These are phyloP conservation scores for Excoecaria agallocha DNA, from an alignment of 345 rosid species.

Conservation along the genomic window DNA sequence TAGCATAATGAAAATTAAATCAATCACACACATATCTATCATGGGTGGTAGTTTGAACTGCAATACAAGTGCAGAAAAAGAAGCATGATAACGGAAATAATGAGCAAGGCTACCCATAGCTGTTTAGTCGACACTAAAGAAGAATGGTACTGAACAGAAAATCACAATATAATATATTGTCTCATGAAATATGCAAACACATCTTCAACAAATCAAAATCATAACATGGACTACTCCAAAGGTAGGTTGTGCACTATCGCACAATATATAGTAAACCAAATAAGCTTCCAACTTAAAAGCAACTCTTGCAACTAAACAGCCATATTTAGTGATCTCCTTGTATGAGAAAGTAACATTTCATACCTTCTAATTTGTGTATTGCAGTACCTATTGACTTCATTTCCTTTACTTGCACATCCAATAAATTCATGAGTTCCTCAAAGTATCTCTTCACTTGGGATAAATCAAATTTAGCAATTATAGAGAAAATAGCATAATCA, in stretches of 20 bases:
- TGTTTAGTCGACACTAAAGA: no score
- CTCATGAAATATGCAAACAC: not conserved
- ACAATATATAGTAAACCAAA: not conserved
- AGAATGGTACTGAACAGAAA: no score
- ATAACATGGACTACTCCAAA: not conserved
- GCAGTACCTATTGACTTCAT: conserved; percentile 73
- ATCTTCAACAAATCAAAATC: not conserved
- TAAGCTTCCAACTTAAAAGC: not conserved
- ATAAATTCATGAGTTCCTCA: conserved; percentile 53
- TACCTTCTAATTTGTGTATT: conserved; percentile 73
- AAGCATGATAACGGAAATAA: no score
- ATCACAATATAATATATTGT: no score
- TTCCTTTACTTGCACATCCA: conserved; percentile 77
- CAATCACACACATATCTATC: no score
- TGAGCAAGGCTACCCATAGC: no score
- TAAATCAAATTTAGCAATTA: conserved; percentile 17
- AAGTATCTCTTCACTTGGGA: conserved; percentile 66
- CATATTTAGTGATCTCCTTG: not conserved
- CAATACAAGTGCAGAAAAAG: no score
- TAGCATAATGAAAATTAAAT: no score
- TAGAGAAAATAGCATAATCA: conserved; percentile 8
- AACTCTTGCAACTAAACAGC: not conserved
- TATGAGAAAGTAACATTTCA: conserved; percentile 17
- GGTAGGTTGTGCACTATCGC: not conserved
- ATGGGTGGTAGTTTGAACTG: no score